phyloP scores from a whole-genome alignment of 2,329 filamentous ascomycete species.

The Cadophora malorum region DNA sequence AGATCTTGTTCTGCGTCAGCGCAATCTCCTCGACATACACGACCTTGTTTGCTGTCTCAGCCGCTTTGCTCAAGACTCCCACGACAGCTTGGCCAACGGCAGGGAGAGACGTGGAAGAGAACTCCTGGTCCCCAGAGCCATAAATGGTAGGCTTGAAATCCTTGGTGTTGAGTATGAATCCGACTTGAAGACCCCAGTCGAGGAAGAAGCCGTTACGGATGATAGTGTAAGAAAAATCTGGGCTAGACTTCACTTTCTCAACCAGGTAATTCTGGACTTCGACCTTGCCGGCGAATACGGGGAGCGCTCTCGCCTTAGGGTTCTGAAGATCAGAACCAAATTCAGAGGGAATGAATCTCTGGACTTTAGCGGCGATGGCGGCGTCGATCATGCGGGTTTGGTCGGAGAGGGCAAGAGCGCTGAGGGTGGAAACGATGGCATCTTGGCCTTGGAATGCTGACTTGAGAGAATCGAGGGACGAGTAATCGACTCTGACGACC shows the following conservation, averaged over 20 bases:
- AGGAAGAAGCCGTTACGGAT: conserved; percentile 63
- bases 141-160: conserved; percentile 50
- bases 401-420: conserved; percentile 42
- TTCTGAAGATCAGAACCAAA: conserved; percentile 53
- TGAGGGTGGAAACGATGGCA: conserved; percentile 60
- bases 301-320: conserved; percentile 50
- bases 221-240: conserved; percentile 59
- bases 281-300: conserved; percentile 59
- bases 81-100: conserved; percentile 57
- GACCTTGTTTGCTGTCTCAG: conserved; percentile 59
- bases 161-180: conserved; percentile 52
- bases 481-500: conserved; percentile 54
- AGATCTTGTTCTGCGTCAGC: conserved; percentile 52
- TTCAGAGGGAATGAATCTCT: conserved; percentile 63
- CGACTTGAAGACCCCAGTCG: conserved; percentile 57
- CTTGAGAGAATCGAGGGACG: conserved; percentile 50
- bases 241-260: conserved; percentile 48
- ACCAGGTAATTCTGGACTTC: conserved; percentile 50
- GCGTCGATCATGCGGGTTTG: conserved; percentile 63
- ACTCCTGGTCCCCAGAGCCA: conserved; percentile 56
- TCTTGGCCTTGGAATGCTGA: conserved; percentile 61
- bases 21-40: conserved; percentile 54
- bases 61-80: conserved; percentile 54
- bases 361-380: conserved; percentile 50
- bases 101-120: conserved; percentile 56